A percentile compares a stretch with the other conserved stretches of the same genome.
Evolutionary conservation across 2,329 filamentous ascomycete genomes (phyloP).

Genomic region (Basipetospora chlamydospora): DNA sequence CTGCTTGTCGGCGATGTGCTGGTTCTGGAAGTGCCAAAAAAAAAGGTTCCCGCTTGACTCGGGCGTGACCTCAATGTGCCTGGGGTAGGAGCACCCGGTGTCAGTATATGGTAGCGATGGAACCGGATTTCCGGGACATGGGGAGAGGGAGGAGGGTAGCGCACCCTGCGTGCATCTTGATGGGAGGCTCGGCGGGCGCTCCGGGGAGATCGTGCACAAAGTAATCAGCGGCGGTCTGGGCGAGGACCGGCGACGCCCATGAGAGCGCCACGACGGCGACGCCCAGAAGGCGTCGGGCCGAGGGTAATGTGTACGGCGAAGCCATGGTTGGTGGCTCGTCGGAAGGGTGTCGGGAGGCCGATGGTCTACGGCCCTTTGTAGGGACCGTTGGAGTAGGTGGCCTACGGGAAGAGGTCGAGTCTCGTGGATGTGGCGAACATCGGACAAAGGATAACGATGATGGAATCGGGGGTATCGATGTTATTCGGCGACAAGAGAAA

Average conservation of each 20-base stretch:
- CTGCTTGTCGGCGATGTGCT: constrained; percentile 83
- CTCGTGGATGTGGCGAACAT: too few species aligned
- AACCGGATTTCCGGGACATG: background rate
- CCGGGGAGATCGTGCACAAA: constrained; percentile 78
- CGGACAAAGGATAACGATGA: too few species aligned
- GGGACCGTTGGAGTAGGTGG: too few species aligned
- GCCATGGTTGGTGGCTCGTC: constrained; percentile 12
- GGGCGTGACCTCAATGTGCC: constrained; percentile 79
- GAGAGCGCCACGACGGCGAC: constrained; percentile 20
- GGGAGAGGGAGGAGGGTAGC: constrained; percentile 16
- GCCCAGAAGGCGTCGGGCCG: constrained; percentile 11
- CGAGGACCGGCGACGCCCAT: constrained; percentile 21
- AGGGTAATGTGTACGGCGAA: constrained; percentile 3
- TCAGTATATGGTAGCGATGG: constrained; percentile 4
- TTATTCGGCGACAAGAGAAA: too few species aligned
- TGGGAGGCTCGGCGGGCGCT: constrained; percentile 54
- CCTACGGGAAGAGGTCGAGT: too few species aligned
- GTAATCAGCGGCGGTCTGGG: constrained; percentile 53
- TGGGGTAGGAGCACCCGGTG: constrained; percentile 20
- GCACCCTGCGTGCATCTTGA: constrained; percentile 98
- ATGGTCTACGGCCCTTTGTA: background rate
- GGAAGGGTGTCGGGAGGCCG: background rate
- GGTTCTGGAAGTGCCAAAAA: constrained; percentile 96
- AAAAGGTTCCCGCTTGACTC: constrained; percentile 87
- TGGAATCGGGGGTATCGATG: too few species aligned